Evolutionary conservation across 805 yeast species (phyloP).

Genomic region (Kodamaea sagamina): DNA sequence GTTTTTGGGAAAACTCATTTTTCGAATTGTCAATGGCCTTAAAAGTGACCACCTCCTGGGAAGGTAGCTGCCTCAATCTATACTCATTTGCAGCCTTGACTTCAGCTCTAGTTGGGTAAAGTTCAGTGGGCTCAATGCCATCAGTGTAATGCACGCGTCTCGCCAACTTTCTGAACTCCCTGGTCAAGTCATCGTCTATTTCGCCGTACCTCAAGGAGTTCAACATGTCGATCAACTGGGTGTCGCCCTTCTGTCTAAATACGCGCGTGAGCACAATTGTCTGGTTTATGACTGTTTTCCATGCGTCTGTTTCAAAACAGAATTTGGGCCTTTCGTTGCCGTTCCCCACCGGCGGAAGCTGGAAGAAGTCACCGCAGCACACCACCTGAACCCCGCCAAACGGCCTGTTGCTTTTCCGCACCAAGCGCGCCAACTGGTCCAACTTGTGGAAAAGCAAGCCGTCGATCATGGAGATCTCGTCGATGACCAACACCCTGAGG

Average conservation of each 20-base stretch:
- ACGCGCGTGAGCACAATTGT: constrained; percentile 76
- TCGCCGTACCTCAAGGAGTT: constrained; percentile 79
- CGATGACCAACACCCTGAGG: constrained; percentile 74
- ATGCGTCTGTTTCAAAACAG: constrained; percentile 73
- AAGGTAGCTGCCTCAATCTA: constrained; percentile 44
- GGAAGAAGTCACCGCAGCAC: constrained; percentile 94
- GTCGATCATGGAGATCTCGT: constrained; percentile 94
- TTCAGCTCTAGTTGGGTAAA: constrained; percentile 83
- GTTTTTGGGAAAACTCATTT: constrained; percentile 23
- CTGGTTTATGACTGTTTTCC: constrained; percentile 63
- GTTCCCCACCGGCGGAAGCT: constrained; percentile 80
- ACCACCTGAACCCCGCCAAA: constrained; percentile 95
- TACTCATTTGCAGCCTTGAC: constrained; percentile 73
- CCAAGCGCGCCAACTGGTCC: constrained; percentile 61
- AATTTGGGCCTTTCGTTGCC: constrained; percentile 42
- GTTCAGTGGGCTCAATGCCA: constrained; percentile 85
- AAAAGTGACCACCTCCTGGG: constrained; percentile 41
- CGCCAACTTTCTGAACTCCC: constrained; percentile 53
- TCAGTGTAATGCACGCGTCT: constrained; percentile 62
- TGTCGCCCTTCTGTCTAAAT: constrained; percentile 86
- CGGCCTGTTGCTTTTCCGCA: constrained; percentile 57
- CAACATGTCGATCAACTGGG: constrained; percentile 71
- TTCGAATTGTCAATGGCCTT: constrained; percentile 38
- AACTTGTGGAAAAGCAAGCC: constrained; percentile 75
- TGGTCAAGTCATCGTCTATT: constrained; percentile 50